phyloP scores from a whole-genome alignment of 139 green algal species.

The Limnomonas spitsbergensis region DNA sequence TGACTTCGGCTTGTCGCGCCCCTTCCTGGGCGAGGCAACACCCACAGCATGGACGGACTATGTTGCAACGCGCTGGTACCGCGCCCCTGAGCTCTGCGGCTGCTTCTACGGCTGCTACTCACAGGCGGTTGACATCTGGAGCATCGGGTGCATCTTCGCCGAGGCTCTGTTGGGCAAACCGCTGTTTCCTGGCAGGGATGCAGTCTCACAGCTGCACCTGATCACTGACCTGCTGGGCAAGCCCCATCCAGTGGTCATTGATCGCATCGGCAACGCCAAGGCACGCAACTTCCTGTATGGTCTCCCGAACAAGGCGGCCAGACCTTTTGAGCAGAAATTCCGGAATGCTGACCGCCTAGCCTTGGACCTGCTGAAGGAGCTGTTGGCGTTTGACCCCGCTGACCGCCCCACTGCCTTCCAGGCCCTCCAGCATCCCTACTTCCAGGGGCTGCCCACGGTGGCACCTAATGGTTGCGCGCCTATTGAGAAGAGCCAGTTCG shows the following conservation, averaged over 20 bases:
- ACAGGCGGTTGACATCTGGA: slow-evolving; percentile 89
- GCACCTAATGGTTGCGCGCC: slow-evolving; percentile 20
- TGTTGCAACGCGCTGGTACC: slow-evolving; percentile 95
- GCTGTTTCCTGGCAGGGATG: slow-evolving; percentile 12
- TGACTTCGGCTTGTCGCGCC: slow-evolving; percentile 92
- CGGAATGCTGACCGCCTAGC: slow-evolving; percentile 45
- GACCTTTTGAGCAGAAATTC: slow-evolving; percentile 29
- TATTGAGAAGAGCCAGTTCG: slow-evolving; percentile 89
- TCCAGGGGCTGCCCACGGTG: neutral
- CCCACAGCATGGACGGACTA: slow-evolving; percentile 60
- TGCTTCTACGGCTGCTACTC: slow-evolving; percentile 37
- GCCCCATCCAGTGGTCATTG: slow-evolving; percentile 17
- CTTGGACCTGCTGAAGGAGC: slow-evolving; percentile 53
- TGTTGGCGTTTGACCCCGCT: slow-evolving; percentile 73
- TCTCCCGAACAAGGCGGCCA: slow-evolving; percentile 41
- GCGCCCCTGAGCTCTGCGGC: slow-evolving; percentile 85
- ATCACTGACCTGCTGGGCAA: slow-evolving; percentile 44
- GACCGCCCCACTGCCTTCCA: slow-evolving; percentile 68
- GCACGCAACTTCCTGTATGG: slow-evolving; percentile 31
- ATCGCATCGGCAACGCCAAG: slow-evolving; percentile 27
- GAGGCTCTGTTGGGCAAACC: slow-evolving; percentile 51
- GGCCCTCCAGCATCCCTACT: slow-evolving; percentile 4
- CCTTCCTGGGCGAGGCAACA: neutral
- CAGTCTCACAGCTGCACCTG: slow-evolving; percentile 34
- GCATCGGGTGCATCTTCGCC: slow-evolving; percentile 90